Conservation (phyloP, 805 yeast genomes). For the Myxozyma monticola region DNA sequence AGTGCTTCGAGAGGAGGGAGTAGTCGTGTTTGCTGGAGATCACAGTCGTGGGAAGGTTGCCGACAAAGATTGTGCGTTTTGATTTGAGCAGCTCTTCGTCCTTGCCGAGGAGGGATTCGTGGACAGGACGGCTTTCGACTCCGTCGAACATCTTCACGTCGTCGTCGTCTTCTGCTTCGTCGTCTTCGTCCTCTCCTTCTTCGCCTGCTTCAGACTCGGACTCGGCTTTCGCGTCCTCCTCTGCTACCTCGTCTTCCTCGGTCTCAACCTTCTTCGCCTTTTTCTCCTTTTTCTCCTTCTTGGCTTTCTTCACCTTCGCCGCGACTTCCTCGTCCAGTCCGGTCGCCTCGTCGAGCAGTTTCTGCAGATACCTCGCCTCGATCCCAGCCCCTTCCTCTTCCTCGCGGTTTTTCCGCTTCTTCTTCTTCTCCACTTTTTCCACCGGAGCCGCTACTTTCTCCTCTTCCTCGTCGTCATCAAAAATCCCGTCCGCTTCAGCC, state of each 20-base stretch:
- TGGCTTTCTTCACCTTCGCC: constrained; percentile 20
- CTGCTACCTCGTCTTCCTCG: background rate
- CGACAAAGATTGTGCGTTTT: constrained; percentile 62
- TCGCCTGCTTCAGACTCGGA: constrained; percentile 31
- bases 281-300: constrained; percentile 25
- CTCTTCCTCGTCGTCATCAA: background rate
- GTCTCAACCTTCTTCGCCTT: constrained; percentile 6
- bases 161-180: constrained; percentile 32
- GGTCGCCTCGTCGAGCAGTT: constrained; percentile 23
- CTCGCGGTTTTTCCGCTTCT: constrained; percentile 10
- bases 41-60: constrained; percentile 64
- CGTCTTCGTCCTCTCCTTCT: constrained; percentile 33
- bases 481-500: constrained; percentile 39
- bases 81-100: constrained; percentile 43
- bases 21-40: constrained; percentile 21
- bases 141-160: constrained; percentile 25
- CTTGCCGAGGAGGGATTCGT: constrained; percentile 40
- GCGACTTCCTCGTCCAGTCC: constrained; percentile 1
- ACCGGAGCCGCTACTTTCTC: background rate
- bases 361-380: too few species aligned
- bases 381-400: constrained; percentile 37
- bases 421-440: background rate
- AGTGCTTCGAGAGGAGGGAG: constrained; percentile 15
- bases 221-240: constrained; percentile 16
- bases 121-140: constrained; percentile 6